These are phyloP conservation scores for Linum lewisii DNA, from an alignment of 345 rosid genomes.

Conservation along the genomic window DNA sequence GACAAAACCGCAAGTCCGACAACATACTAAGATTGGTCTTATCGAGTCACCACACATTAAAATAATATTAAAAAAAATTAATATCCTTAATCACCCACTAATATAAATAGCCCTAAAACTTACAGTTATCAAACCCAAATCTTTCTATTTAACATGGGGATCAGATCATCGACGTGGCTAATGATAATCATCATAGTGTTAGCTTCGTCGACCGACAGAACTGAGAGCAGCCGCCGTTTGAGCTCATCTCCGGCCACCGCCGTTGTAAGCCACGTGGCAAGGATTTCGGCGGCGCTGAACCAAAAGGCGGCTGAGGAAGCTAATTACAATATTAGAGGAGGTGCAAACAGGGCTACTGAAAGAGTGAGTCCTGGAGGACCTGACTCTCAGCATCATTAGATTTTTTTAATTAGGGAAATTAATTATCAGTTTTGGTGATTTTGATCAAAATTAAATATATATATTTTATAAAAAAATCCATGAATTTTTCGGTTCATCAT, in stretches of 20 bases:
- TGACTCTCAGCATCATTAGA: conserved; percentile 15
- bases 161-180: background rate
- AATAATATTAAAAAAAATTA: no score
- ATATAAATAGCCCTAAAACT: background rate
- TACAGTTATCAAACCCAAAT: background rate
- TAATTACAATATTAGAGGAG: background rate
- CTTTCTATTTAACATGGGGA: background rate
- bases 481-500: no score
- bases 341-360: background rate
- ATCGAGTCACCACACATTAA: background rate
- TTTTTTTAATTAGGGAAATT: no score
- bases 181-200: background rate
- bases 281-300: conserved; percentile 5
- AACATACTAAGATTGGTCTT: background rate
- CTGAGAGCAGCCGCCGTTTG: background rate
- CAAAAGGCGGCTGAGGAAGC: conserved; percentile 4
- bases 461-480: no score
- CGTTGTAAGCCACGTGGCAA: conserved; percentile 2
- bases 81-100: background rate
- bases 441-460: no score
- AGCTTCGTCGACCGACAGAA: background rate
- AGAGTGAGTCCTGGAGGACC: conserved; percentile 21
- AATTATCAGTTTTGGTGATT: no score
- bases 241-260: background rate
- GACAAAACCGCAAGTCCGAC: no score